Evolutionary conservation across 352 stramenopile species (phyloP).

Genomic region (Pythium myriotylum): DNA sequence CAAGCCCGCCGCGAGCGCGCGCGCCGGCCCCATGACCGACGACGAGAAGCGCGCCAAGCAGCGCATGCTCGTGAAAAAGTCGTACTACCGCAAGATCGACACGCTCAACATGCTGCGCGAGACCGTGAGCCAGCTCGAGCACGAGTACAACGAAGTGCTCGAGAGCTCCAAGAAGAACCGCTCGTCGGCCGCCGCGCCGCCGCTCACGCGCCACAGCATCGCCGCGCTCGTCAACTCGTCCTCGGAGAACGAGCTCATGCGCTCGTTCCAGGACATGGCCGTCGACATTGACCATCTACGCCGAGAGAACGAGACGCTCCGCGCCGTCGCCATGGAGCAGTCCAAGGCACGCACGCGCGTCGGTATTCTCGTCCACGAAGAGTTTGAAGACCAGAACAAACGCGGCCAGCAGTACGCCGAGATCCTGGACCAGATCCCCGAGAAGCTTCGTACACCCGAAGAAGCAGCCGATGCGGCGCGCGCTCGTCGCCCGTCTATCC

Average conservation of each 20-base stretch:
- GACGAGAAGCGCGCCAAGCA: conserved; percentile 72
- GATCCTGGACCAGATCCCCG: conserved; percentile 19
- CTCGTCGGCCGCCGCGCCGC: background rate
- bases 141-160: conserved; percentile 42
- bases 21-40: conserved; percentile 35
- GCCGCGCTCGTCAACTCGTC: conserved; percentile 14
- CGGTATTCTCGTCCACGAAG: conserved; percentile 58
- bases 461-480: conserved; percentile 6
- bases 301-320: conserved; percentile 60
- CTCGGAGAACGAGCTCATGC: conserved; percentile 42
- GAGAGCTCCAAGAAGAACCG: conserved; percentile 19
- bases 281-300: conserved; percentile 59
- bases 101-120: conserved; percentile 60
- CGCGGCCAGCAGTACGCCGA: conserved; percentile 14
- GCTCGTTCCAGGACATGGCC: conserved; percentile 52
- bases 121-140: conserved; percentile 50
- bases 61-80: conserved; percentile 65
- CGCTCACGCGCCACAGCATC: conserved; percentile 22
- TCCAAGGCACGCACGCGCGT: conserved; percentile 56
- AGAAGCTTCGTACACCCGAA: conserved; percentile 7
- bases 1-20: background rate
- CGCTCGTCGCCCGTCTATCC: conserved; percentile 2
- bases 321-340: conserved; percentile 53
- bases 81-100: conserved; percentile 79
- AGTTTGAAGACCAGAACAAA: conserved; percentile 43